Evolutionary conservation across 805 yeast genomes (phyloP).

Genomic region (Jamesozyma lodderae): DNA sequence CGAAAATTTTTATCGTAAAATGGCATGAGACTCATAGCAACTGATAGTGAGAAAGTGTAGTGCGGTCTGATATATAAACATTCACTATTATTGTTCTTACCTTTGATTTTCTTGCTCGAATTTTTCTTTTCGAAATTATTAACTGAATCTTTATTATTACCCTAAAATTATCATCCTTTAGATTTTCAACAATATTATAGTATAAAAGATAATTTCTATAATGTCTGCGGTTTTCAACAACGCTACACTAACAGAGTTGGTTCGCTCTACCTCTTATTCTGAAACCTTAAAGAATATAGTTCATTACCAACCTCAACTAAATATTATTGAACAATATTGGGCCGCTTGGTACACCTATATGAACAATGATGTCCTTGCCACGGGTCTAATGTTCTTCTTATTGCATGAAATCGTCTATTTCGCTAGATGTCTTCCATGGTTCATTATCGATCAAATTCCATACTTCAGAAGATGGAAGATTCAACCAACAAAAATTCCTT

Average conservation of each 20-base stretch:
- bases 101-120: too few relatives aligned
- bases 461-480: conserved; percentile 80
- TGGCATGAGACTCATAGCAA: too few relatives aligned
- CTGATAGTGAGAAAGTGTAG: too few relatives aligned
- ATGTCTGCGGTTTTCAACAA: conserved; percentile 31
- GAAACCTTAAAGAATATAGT: conserved; percentile 32
- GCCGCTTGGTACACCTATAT: conserved; percentile 80
- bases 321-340: conserved; percentile 65
- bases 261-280: conserved; percentile 24
- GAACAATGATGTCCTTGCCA: conserved; percentile 83
- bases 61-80: too few relatives aligned
- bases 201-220: too few relatives aligned
- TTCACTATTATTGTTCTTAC: too few relatives aligned
- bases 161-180: too few relatives aligned
- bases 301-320: conserved; percentile 37
- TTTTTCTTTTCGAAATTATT: neutral
- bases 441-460: conserved; percentile 74
- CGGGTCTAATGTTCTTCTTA: conserved; percentile 75
- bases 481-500: conserved; percentile 77
- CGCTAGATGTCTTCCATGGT: conserved; percentile 90
- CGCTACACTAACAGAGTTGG: conserved; percentile 23
- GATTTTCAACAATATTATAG: too few relatives aligned
- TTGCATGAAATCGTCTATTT: conserved; percentile 87
- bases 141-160: too few relatives aligned
- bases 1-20: too few relatives aligned